These are phyloP conservation scores for Fusarium liriodendri DNA, from an alignment of 2,329 filamentous ascomycete genomes.

Conservation along the genomic window DNA sequence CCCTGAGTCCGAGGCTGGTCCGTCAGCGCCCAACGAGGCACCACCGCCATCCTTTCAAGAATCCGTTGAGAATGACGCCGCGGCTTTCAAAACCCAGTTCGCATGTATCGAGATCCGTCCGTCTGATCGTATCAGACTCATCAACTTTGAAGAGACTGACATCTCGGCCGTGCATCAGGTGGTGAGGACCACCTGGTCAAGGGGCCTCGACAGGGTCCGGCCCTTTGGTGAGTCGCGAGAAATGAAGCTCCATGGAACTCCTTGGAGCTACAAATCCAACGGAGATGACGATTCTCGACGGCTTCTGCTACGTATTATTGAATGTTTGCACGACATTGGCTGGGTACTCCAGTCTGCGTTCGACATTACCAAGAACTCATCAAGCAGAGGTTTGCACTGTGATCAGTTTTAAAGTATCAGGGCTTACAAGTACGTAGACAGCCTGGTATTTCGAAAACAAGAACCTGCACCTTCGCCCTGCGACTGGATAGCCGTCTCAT, in stretches of 20 bases:
- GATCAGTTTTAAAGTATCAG: background rate
- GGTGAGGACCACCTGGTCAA: background rate
- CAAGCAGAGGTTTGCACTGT: slow-evolving; percentile 13
- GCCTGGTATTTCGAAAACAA: slow-evolving; percentile 26
- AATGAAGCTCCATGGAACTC: slow-evolving; percentile 4
- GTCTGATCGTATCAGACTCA: slow-evolving; percentile 15
- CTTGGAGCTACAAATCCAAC: background rate
- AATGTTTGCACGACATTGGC: slow-evolving; percentile 15
- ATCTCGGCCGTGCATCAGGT: background rate
- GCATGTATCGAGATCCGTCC: slow-evolving; percentile 18
- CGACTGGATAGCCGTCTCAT: slow-evolving; percentile 28
- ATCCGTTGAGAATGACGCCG: slow-evolving; percentile 1
- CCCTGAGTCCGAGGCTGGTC: background rate
- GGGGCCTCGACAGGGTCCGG: background rate
- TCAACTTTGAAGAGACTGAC: slow-evolving; percentile 14
- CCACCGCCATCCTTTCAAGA: slow-evolving; percentile 26
- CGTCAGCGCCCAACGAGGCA: background rate
- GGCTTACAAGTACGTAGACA: background rate
- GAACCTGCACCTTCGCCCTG: slow-evolving; percentile 8
- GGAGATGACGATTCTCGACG: slow-evolving; percentile 24
- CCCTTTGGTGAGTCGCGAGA: slow-evolving; percentile 14
- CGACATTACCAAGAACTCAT: slow-evolving; percentile 14
- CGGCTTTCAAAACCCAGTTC: slow-evolving; percentile 10
- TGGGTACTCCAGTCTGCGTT: slow-evolving; percentile 21
- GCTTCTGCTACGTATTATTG: slow-evolving; percentile 12